Evolutionary conservation across 345 rosid genomes (phyloP).

Genomic region (Boechera stricta): DNA sequence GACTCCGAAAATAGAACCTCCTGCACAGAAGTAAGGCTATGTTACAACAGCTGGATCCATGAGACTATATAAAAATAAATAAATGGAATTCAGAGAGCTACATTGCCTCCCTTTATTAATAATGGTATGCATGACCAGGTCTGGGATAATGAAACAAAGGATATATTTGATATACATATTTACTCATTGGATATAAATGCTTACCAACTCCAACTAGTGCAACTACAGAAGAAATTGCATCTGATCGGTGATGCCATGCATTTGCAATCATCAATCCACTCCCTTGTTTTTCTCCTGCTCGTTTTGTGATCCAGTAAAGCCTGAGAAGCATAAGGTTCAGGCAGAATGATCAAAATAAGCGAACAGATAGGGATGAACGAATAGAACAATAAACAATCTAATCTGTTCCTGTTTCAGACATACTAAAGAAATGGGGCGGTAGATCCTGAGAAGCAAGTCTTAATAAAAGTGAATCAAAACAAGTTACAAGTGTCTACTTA

Average conservation of each 20-base stretch:
- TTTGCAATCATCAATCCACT: constrained; percentile 98
- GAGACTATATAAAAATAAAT: neutral
- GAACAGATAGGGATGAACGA: constrained; percentile 13
- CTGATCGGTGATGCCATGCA: constrained; percentile 99
- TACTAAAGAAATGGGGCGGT: neutral
- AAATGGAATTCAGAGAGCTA: neutral
- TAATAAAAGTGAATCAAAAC: neutral
- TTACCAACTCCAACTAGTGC: constrained; percentile 92
- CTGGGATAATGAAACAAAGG: constrained; percentile 1
- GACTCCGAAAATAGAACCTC: constrained; percentile 89
- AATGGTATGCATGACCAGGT: constrained; percentile 3
- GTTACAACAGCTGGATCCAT: neutral
- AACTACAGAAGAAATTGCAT: constrained; percentile 91
- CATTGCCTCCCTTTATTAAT: neutral
- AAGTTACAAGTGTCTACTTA: neutral
- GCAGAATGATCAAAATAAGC: constrained; percentile 4
- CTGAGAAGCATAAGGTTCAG: constrained; percentile 45
- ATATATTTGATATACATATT: neutral
- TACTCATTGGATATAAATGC: constrained; percentile 26
- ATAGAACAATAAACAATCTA: constrained; percentile 1
- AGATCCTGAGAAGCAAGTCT: neutral
- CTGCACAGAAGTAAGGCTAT: constrained; percentile 50
- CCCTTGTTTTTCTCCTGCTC: constrained; percentile 83
- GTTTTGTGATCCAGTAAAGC: constrained; percentile 92
- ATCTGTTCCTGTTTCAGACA: constrained; percentile 20